phyloP scores from a whole-genome alignment of 2,329 filamentous ascomycete genomes.

The Penicillium sp. region DNA sequence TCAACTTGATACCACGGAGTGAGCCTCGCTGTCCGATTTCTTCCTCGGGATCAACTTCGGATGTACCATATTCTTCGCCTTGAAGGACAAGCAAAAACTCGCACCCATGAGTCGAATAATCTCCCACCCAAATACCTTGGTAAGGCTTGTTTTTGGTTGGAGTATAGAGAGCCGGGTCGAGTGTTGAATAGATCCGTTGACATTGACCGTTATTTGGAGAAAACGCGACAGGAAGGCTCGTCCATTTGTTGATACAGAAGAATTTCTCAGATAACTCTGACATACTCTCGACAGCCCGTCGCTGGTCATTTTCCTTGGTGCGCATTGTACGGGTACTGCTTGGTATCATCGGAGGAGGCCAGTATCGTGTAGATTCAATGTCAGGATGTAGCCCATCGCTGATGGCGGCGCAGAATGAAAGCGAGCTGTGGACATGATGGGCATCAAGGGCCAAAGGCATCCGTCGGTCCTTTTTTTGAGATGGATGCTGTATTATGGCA shows the following conservation, averaged over 20 bases:
- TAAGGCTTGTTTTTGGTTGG: slow-evolving; percentile 79
- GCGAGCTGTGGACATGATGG: slow-evolving; percentile 63
- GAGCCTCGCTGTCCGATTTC: slow-evolving; percentile 62
- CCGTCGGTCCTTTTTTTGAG: slow-evolving; percentile 44
- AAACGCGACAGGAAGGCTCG: slow-evolving; percentile 58
- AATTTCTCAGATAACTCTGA: slow-evolving; percentile 64
- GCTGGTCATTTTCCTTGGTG: slow-evolving; percentile 47
- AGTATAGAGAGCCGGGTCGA: slow-evolving; percentile 74
- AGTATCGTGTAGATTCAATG: slow-evolving; percentile 58
- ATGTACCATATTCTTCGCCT: slow-evolving; percentile 48
- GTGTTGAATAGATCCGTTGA: slow-evolving; percentile 67
- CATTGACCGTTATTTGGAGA: slow-evolving; percentile 43
- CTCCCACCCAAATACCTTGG: slow-evolving; percentile 88
- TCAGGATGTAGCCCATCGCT: background rate
- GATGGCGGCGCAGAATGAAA: slow-evolving; percentile 61
- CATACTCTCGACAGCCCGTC: slow-evolving; percentile 49
- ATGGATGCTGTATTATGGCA: slow-evolving; percentile 23
- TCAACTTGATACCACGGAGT: slow-evolving; percentile 84
- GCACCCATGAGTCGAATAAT: slow-evolving; percentile 84
- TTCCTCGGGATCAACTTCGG: slow-evolving; percentile 48
- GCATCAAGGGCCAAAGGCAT: slow-evolving; percentile 57
- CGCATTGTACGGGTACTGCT: slow-evolving; percentile 59
- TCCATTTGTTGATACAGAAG: slow-evolving; percentile 77
- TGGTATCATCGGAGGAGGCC: slow-evolving; percentile 75
- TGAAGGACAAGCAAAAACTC: slow-evolving; percentile 86